phyloP scores from a whole-genome alignment of 352 stramenopile genomes.

The Halophytophthora polymorphica region DNA sequence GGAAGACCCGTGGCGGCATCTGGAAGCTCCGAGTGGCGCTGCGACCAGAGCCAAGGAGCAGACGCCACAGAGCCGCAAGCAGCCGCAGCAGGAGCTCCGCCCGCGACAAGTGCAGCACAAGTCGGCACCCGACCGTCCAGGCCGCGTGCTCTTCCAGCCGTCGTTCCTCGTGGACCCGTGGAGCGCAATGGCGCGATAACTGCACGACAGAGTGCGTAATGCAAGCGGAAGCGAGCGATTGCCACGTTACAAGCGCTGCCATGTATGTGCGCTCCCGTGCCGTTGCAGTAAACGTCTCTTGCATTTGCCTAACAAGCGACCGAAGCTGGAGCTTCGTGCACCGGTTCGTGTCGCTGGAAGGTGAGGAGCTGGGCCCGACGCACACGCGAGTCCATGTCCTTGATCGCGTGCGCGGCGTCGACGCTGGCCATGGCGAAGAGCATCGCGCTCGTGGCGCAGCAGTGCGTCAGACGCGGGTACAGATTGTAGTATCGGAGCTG shows the following conservation, averaged over 20 bases:
- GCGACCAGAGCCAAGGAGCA: background rate
- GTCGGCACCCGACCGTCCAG: constrained; percentile 16
- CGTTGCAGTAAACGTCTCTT: background rate
- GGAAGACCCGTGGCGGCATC: constrained; percentile 55
- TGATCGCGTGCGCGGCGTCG: constrained; percentile 29
- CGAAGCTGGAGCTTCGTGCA: constrained; percentile 21
- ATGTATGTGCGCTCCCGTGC: too few relatives aligned
- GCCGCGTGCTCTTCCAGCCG: constrained; percentile 65
- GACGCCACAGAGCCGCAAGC: constrained; percentile 1
- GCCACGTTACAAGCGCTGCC: too few relatives aligned
- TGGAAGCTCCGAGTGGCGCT: constrained; percentile 14
- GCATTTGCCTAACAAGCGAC: constrained; percentile 19
- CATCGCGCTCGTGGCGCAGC: constrained; percentile 41
- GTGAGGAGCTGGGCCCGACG: constrained; percentile 39
- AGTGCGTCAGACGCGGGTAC: constrained; percentile 33
- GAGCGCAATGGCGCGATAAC: constrained; percentile 4
- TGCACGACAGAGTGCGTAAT: too few relatives aligned
- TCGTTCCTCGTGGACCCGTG: constrained; percentile 71
- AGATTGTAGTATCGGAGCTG: constrained; percentile 36
- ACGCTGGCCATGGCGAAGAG: constrained; percentile 41
- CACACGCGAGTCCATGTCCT: constrained; percentile 36
- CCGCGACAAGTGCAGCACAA: constrained; percentile 11
- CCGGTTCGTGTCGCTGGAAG: constrained; percentile 29
- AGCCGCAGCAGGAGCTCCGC: constrained; percentile 16
- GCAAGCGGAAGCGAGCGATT: too few relatives aligned